Evolutionary conservation across 257 asterid species (phyloP).

Genomic region (Solanum ossicruentum): DNA sequence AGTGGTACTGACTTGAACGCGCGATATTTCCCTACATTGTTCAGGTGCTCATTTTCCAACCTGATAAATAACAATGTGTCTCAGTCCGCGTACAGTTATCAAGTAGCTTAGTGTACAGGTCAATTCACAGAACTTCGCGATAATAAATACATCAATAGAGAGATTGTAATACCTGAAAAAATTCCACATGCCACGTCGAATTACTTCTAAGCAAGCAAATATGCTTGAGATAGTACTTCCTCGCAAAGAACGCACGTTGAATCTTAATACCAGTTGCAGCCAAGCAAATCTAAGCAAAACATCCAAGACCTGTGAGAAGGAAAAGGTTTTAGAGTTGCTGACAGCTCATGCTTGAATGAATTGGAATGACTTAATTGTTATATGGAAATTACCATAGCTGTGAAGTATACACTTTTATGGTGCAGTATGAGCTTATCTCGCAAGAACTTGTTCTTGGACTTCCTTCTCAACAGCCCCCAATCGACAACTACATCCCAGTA

Average conservation of each 20-base stretch:
- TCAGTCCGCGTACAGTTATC: neutral
- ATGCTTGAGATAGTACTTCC: slow-evolving; percentile 36
- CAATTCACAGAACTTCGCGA: neutral
- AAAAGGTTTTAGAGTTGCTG: neutral
- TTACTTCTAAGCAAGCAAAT: slow-evolving; percentile 59
- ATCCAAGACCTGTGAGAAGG: slow-evolving; percentile 46
- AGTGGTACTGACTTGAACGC: slow-evolving; percentile 80
- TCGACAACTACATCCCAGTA: slow-evolving; percentile 82
- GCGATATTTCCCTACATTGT: slow-evolving; percentile 69
- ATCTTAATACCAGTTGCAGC: slow-evolving; percentile 49
- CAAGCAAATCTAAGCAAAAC: slow-evolving; percentile 71
- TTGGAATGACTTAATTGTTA: neutral
- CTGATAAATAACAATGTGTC: slow-evolving; percentile 14
- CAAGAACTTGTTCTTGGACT: slow-evolving; percentile 46
- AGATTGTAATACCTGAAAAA: slow-evolving; percentile 56
- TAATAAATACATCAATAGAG: neutral
- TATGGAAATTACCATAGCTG: slow-evolving; percentile 43
- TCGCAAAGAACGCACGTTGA: slow-evolving; percentile 41
- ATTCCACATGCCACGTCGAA: slow-evolving; percentile 88
- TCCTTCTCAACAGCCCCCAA: slow-evolving; percentile 72
- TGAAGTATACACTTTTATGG: slow-evolving; percentile 42
- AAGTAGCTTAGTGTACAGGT: neutral
- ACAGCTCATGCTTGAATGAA: neutral
- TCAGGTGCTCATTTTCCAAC: slow-evolving; percentile 84
- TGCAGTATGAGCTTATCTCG: slow-evolving; percentile 52